Percentiles rank a stretch among this genome's conserved stretches.
These are phyloP conservation scores for Quercus phellos DNA, from an alignment of 331 rosid species.

Conservation along the genomic window DNA sequence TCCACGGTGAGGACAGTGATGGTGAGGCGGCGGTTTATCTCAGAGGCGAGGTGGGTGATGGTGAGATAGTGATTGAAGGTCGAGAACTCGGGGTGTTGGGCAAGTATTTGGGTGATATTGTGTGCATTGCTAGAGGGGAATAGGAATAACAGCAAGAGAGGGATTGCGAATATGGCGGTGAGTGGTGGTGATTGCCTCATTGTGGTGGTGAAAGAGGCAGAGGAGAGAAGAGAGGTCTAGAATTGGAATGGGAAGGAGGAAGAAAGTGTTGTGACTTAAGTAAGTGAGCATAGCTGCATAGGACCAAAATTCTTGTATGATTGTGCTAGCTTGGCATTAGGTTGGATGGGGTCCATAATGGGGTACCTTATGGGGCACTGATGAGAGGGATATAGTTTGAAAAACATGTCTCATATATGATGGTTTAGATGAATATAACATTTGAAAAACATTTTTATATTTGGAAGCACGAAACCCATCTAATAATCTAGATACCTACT, in stretches of 20 bases:
- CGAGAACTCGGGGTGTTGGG: constrained; percentile 61
- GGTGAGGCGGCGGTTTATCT: constrained; percentile 87
- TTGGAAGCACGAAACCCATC: too few species aligned
- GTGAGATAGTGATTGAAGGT: constrained; percentile 89
- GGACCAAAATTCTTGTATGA: neutral
- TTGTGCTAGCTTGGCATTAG: constrained; percentile 37
- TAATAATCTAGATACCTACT: too few species aligned
- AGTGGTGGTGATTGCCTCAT: constrained; percentile 17
- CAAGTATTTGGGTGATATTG: constrained; percentile 77
- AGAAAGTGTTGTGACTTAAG: neutral
- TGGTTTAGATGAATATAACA: too few species aligned
- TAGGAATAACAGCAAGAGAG: constrained; percentile 20
- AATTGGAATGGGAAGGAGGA: neutral
- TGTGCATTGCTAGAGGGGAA: constrained; percentile 34
- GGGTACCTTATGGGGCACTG: neutral
- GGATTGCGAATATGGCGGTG: constrained; percentile 16
- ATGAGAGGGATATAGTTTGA: too few species aligned
- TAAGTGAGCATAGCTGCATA: neutral
- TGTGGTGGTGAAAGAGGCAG: neutral
- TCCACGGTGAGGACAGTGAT: constrained; percentile 84
- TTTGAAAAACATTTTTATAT: too few species aligned
- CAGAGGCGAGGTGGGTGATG: constrained; percentile 77
- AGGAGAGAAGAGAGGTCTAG: neutral
- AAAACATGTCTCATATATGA: too few species aligned
- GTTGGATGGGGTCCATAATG: neutral